Base-by-base conservation (phyloP, 331 rosid genomes). In the Prunus yedoensis region DNA sequence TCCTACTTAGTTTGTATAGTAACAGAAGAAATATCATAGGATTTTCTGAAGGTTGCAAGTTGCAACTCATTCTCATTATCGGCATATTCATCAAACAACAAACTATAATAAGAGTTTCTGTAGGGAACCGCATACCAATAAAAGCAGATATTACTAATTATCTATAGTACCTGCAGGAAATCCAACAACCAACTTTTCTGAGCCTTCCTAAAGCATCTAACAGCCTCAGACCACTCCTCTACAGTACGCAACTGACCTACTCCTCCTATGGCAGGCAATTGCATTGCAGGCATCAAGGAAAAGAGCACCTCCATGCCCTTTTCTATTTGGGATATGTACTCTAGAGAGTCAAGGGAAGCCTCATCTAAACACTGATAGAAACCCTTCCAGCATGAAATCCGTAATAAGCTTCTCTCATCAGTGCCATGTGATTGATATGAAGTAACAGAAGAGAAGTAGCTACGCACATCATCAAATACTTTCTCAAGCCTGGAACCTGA, bases 381-480 rank as follows among this genome's bases (percentile, higher is more conserved):
- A 78, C 97, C 99, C 85, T 94, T 94, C 99, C 99, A 94, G 84
- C 92, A 92, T 35, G 97, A 88, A 74, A 78, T 79, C 30, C 87
- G 32, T 38, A 94, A 77, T 75, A 86, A 74, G 66, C 80, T 85
- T 65, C 76, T 86, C 65, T 79, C 81, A 83, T 74, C 53, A 76
- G 82, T 51, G 72, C 71, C 77, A 51, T 71, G 75, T 66, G 84
- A 82, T 54, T 65, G 79, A 71, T 46, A 45, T 59, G 89, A 82
- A 74, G 78, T 74, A 79, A 80, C 71, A 17, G 89, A 90, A 80
- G 84, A 85, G 67, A 90, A 77, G 82, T 86, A 74, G 81, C 63
- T 78, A 61, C 78, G 53, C 72, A 94, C 70, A 74, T 92, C 97
- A 71, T 82, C 72, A 53, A 92, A 81, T 77, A 94, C 80, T 75